phyloP scores from a whole-genome alignment of 2,329 filamentous ascomycete species.

The Epicoccum sorghinum region DNA sequence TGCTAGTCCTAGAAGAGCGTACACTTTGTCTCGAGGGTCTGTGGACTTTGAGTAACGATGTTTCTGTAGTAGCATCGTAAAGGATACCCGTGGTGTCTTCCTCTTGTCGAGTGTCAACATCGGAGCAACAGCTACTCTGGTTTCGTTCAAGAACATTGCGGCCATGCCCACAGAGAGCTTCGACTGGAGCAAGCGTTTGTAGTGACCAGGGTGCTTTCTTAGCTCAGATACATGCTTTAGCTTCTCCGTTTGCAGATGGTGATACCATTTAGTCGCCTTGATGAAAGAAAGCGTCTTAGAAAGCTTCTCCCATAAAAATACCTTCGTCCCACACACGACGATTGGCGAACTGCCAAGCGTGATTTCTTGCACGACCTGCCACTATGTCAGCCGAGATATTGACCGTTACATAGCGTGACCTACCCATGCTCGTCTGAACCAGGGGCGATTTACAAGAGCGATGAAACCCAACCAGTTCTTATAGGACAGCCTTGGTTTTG shows the following conservation, averaged over 20 bases:
- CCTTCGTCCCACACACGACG: conserved; percentile 26
- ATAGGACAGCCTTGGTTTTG: conserved; percentile 19
- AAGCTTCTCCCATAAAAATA: conserved; percentile 29
- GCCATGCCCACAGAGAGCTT: conserved; percentile 22
- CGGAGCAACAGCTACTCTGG: conserved; percentile 18
- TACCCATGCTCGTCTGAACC: conserved; percentile 40
- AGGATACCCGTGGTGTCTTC: conserved; percentile 17
- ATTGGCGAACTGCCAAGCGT: conserved; percentile 29
- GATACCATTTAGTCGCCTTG: conserved; percentile 32
- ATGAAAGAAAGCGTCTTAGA: conserved; percentile 32
- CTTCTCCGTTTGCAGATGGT: conserved; percentile 36
- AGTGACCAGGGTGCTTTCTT: conserved; percentile 25
- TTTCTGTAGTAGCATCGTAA: conserved; percentile 27
- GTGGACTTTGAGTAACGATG: conserved; percentile 33
- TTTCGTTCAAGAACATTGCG: conserved; percentile 33
- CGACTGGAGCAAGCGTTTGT: conserved; percentile 23
- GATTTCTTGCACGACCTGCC: conserved; percentile 37
- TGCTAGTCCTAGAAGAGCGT: conserved; percentile 35
- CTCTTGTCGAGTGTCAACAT: neutral
- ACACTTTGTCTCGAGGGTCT: conserved; percentile 39
- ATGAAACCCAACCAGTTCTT: conserved; percentile 38
- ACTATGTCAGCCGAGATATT: neutral
- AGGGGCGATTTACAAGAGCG: conserved; percentile 33
- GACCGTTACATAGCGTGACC: neutral
- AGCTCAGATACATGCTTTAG: conserved; percentile 25